Base-by-base conservation (phyloP, 805 yeast genomes). In the Wickerhamomyces bovis region DNA sequence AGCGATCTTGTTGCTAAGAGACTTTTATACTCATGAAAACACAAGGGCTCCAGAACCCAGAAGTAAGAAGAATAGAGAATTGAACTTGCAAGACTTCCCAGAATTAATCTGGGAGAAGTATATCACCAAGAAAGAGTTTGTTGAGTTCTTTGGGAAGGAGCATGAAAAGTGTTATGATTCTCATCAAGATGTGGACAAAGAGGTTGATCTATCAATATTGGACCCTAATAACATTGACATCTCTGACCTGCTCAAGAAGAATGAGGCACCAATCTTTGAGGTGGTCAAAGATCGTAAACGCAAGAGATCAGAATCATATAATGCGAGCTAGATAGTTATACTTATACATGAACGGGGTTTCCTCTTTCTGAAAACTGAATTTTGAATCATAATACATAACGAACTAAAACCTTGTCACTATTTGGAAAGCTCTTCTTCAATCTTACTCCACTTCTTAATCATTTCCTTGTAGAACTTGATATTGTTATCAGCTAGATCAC, bases 1-100 rank as follows among this genome's bases (percentile, higher is more conserved):
- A 55, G 96, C 97, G 0, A 81, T 94, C 10, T 75, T 86, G 63
- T 64, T 94, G 40, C 68, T 94, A 39, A 72, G 99, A 47, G 77
- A 80, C 60, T 94, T 94, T 65, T 94, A 94, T 62, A 76, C 90
- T 9, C 81, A 78, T 60, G 95, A 89, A 60, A 94, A 94, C 64
- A 83, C 78, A 25, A 77, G 81, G 40, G 96, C 97, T 1, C 99
- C 98, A 0, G 74, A 66, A 22, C 90, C 95, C 4, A 79, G 85
- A 56, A 69, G 75, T 20, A 90, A 90, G 61, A 83, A 83, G 63
- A 81, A 77, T 62, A 79, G 83, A 62, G 78, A 67, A 49, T 72
- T 80, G 48, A 85, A 76, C 20, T 64, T 67, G 19, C 74, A 78
- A 22, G 73, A 68, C 22, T 85, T 77, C 50, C 92, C 95, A 0